Base-by-base conservation (phyloP, 192 early-diverging fungal species). In the Coemansia aciculifera region DNA sequence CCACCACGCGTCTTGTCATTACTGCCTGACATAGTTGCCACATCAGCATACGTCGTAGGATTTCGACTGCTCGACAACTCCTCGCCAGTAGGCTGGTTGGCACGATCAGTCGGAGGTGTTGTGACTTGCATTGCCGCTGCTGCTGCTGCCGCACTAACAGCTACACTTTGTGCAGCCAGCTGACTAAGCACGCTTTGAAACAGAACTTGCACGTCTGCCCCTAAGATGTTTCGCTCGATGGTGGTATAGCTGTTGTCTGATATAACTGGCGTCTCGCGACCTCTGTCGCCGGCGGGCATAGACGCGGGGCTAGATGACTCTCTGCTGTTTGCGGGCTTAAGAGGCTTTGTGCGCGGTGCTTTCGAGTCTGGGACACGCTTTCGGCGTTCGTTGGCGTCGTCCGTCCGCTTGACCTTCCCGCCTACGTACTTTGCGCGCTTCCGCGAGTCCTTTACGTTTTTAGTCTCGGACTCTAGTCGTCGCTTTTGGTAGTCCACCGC, bases 141-240 rank as follows among this genome's bases (percentile, higher is more conserved):
- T 27, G 72, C 66, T 7, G 69, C 68, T 2, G 74, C 74, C 5
- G 32, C 31, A 43, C 67, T 70, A 21, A 75, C 74, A 1, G 43
- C 71, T 48, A 67, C 69, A 21, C 79, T 59, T 40, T 81, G 74
- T 39, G 75, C 79, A 8, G 79, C 74, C 9, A 81, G 71, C 74
- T 81, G 79, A 65, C 79, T 68, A 11, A 81, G 64, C 11, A 81
- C 79, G 62, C 79, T 81, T 31, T 81, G 79, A 31, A 81, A 81
- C 61, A 81, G 24, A 24, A 81, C 74, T 51, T 81, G 74, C 37
- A 81, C 79, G 59, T 81, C 79, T 3, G 71, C 65, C 0, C 74
- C 79, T 23, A 81, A 65, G 36, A 77, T 71, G 54, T 74, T 81
- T 54, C 65, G 74, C n/a, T 81, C 74, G 34, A 81, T 77, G 7